Evolutionary conservation across 441 rosid species (phyloP).

Genomic region (Lepidium campestre): DNA sequence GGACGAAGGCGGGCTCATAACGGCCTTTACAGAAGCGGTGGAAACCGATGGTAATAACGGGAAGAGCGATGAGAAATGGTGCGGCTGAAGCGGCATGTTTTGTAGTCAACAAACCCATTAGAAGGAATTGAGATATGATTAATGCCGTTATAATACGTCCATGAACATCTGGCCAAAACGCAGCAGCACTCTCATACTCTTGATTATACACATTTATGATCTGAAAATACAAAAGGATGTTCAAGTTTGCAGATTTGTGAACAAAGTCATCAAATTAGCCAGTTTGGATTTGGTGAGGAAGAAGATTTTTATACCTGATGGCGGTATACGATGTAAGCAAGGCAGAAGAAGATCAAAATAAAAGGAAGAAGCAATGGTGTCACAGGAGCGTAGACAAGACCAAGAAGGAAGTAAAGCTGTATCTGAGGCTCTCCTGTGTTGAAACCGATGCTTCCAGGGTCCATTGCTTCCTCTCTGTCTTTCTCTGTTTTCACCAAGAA

Average conservation of each 20-base stretch:
- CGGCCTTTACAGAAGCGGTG: conserved; percentile 69
- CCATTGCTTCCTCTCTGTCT: conserved; percentile 93
- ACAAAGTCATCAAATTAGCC: not conserved
- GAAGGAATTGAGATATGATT: conserved; percentile 68
- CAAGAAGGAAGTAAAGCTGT: conserved; percentile 85
- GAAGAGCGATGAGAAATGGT: conserved; percentile 70
- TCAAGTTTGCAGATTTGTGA: not conserved
- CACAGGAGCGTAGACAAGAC: conserved; percentile 84
- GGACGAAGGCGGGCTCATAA: conserved; percentile 64
- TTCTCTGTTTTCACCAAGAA: conserved; percentile 95
- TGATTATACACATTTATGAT: conserved; percentile 88
- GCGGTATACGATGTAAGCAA: conserved; percentile 78
- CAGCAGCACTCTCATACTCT: conserved; percentile 84
- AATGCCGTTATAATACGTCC: conserved; percentile 60
- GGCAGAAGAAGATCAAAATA: conserved; percentile 70
- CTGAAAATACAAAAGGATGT: conserved; percentile 21
- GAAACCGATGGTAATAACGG: conserved; percentile 67
- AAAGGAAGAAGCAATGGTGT: conserved; percentile 88
- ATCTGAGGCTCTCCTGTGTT: conserved; percentile 88
- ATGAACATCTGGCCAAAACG: conserved; percentile 94
- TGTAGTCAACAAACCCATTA: conserved; percentile 69
- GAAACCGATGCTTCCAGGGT: conserved; percentile 90
- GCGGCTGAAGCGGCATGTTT: conserved; percentile 53
- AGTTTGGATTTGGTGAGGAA: not conserved
- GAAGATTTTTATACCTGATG: conserved; percentile 62